Evolutionary conservation across 2,329 filamentous ascomycete genomes (phyloP), one percentile per base, ranked within the genome.

Genomic region (Nigrograna mackinnonii): DNA sequence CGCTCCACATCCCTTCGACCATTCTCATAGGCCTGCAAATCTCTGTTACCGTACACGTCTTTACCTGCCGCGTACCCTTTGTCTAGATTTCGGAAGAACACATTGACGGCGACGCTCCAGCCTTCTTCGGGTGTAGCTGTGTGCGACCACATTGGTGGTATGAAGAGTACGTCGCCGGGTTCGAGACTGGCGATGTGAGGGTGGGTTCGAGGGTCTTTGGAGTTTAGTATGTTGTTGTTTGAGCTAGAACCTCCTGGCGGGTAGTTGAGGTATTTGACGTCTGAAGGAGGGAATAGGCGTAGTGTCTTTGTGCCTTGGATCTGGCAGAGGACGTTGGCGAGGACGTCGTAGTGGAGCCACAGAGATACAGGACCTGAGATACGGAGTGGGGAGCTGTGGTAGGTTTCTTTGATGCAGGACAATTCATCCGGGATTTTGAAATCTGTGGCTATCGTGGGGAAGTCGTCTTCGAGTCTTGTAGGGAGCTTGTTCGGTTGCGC

Each of bases 281-380:
- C 89, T 2, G 77, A 73, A 0, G 91, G 91, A 1, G 89, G 89
- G 62, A 90, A 96, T 2, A 96, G 76, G 4, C 89, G 68, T 44
- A 95, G 76, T 20, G 80, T 79, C 62, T 94, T 95, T 1, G 79
- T 77, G 4, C 91, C 90, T 26, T 73, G 71, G 38, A 95, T 78
- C 62, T 96, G 91, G 57, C 85, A 90, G 46, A 94, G 85, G 3
- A 95, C 76, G 57, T 95, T 96, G 37, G 89, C 88, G 79, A 95
- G 91, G 13, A 94, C 89, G 69, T 95, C 89, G 71, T 94, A 95
- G 67, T 95, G 89, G 22, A 95, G 75, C 91, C 91, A 96, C 81
- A 96, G 88, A 30, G 84, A 86, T 9, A 92, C 87, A 2, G 82
- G 82, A 1, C 89, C 89, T 4, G 87, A 92, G 46, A 95, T 84